Conservation (phyloP, 805 yeast genomes). For the Alloascoidea hylecoeti region DNA sequence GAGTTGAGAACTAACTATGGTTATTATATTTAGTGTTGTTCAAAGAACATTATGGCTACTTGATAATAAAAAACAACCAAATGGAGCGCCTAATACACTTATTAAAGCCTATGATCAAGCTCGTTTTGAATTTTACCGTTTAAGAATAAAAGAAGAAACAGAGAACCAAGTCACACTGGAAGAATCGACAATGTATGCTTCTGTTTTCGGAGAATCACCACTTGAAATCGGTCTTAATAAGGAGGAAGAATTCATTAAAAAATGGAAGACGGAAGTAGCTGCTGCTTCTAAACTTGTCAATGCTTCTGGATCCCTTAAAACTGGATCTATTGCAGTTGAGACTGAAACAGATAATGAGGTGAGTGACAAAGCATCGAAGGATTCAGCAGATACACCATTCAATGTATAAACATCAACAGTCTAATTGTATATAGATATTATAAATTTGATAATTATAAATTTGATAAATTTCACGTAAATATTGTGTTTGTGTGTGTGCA, state of each 20-base stretch:
- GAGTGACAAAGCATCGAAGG: too few relatives aligned
- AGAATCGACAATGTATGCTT: slow-evolving; percentile 79
- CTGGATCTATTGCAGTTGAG: too few relatives aligned
- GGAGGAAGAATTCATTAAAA: slow-evolving; percentile 58
- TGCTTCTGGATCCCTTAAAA: slow-evolving; percentile 36
- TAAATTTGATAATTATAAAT: too few relatives aligned
- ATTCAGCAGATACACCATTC: too few relatives aligned
- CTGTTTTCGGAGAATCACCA: slow-evolving; percentile 46
- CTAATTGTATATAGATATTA: too few relatives aligned
- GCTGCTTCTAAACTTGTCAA: slow-evolving; percentile 42
- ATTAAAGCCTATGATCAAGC: slow-evolving; percentile 73
- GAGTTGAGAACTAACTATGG: slow-evolving; percentile 7
- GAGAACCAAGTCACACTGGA: slow-evolving; percentile 61
- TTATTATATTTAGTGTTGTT: slow-evolving; percentile 40
- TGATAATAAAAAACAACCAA: slow-evolving; percentile 16
- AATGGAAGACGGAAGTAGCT: slow-evolving; percentile 62
- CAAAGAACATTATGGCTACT: slow-evolving; percentile 54
- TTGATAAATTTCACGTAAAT: too few relatives aligned
- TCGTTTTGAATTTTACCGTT: slow-evolving; percentile 74
- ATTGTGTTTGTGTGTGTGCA: too few relatives aligned
- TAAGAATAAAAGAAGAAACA: slow-evolving; percentile 74
- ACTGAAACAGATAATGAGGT: too few relatives aligned
- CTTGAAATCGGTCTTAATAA: slow-evolving; percentile 53
- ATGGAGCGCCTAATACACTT: slow-evolving; percentile 12
- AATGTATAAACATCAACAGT: too few relatives aligned